Evolutionary conservation across 352 stramenopile species (phyloP), one percentile per base, ranked within the genome.

Genomic region (Globisporangium rhizosaccharum): DNA sequence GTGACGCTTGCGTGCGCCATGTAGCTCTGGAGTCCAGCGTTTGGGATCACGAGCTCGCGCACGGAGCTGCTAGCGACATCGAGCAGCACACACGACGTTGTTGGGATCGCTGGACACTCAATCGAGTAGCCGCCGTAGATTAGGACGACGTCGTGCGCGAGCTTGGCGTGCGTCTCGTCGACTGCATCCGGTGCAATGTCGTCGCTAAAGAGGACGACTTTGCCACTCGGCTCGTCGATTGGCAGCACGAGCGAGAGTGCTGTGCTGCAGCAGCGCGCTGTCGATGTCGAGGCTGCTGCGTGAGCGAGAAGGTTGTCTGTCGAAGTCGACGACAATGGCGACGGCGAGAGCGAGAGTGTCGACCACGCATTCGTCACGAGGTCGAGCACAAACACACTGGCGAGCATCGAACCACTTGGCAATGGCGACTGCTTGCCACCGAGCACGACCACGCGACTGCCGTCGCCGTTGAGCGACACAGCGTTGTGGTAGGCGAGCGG

Each of bases 71-170:
- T 71, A 1, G 63, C 55, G 45, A 59, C 57, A 36, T 87, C 76
- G 12, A 90, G 56, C 48, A 87, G 54, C 56, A 77, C 41, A 61
- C 68, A 78, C 15, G 72, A 73, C 2, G 63, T 65, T 25, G 68
- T 49, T 7, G 37, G n/a, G 2, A 73, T 33, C 7, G 59, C 62
- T 44, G 63, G 53, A 1, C 66, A 65, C 14, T 66, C 61, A 23
- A 75, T 58, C 14, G 71, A 76, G 52, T 80, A 82, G 8, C 81
- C 79, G 3, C 80, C 80, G 45, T 85, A 88, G 36, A 90, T 65
- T 18, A 87, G 45, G n/a, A 86, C 68, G 6, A 56, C 53, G 10
- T 72, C 66, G 7, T 59, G 57, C 2, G 55, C 47, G 3, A 28
- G 20, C 7, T 52, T 20, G 3, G 42, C 9, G 25, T 50, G 44